These are phyloP conservation scores for Phytophthora multivora DNA, from an alignment of 352 stramenopile genomes.

Conservation along the genomic window DNA sequence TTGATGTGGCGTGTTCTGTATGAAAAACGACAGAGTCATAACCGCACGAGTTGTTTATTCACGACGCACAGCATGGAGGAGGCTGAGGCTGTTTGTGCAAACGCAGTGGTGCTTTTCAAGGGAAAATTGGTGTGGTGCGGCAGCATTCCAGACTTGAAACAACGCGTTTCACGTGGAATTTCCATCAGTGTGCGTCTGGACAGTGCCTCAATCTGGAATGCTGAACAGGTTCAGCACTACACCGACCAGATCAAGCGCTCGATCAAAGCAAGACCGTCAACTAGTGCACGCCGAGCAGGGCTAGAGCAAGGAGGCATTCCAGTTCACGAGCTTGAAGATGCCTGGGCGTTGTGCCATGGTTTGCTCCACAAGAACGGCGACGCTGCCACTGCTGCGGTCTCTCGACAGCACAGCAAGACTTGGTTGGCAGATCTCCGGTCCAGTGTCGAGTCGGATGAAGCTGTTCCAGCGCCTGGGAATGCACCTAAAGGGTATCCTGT, in stretches of 20 bases:
- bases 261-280: constrained; percentile 24
- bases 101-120: constrained; percentile 79
- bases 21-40: constrained; percentile 53
- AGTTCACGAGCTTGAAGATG: constrained; percentile 48
- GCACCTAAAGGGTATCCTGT: not conserved
- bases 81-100: constrained; percentile 81
- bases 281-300: constrained; percentile 4
- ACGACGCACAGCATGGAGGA: constrained; percentile 90
- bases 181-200: constrained; percentile 75
- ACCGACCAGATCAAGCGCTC: constrained; percentile 43
- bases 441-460: constrained; percentile 44
- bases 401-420: constrained; percentile 33
- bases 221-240: constrained; percentile 47
- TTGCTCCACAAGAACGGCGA: constrained; percentile 32
- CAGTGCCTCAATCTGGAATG: constrained; percentile 43
- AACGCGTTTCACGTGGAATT: constrained; percentile 65
- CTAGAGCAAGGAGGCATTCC: constrained; percentile 36
- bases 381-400: constrained; percentile 6
- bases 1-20: constrained; percentile 84
- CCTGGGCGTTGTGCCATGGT: constrained; percentile 56
- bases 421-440: constrained; percentile 54
- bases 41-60: constrained; percentile 72
- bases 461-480: not conserved
- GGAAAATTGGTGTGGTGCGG: constrained; percentile 75
- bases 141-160: constrained; percentile 82